Evolutionary conservation across 495 filamentous ascomycete genomes (phyloP), one percentile per base, ranked within the genome.

Genomic region (Tetracladium marchalianum): DNA sequence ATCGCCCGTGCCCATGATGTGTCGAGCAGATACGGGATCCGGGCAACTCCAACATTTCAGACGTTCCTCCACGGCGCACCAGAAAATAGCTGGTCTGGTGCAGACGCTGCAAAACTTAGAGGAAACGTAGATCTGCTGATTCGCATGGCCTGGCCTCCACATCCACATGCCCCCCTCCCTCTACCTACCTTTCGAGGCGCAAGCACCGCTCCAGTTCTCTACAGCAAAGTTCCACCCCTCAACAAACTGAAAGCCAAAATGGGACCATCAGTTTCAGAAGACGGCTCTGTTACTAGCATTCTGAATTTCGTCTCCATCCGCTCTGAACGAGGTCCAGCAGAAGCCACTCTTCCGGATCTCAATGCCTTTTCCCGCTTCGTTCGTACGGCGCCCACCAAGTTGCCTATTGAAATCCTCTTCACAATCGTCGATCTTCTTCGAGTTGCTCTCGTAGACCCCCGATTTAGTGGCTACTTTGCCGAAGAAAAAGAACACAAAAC

Each of bases 31-130:
- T 95, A 88, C 62, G 59, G 66, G 35, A 75, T 96, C 43, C 71
- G 72, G 7, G 80, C 82, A 19, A 95, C 88, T 0, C 90, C 90
- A 1, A 95, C 92, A 1, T 96, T 96, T 60, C 84, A 90, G 56
- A 90, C 87, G 1, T 95, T 88, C 53, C 61, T 92, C 32, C 80
- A 76, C 46, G 88, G 88, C 11, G 58, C 80, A 43, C 78, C 89
- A 61, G 71, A 85, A 10, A 80, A 90, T 53, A 70, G 82, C 51
- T 97, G 90, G 90, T 71, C 68, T 39, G 88, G 88, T 5, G 86
- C 85, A 5, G 81, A 84, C 56, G 73, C 80, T 8, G 64, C 64
- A 15, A 73, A 80, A 10, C 68, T 97, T 7, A 74, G 75, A 49
- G 77, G 75, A 16, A 90, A 87, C 50, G 71, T 90, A n/a, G 68